phyloP scores from a whole-genome alignment of 768 basidiomycete genomes.

The Calocera cornea region DNA sequence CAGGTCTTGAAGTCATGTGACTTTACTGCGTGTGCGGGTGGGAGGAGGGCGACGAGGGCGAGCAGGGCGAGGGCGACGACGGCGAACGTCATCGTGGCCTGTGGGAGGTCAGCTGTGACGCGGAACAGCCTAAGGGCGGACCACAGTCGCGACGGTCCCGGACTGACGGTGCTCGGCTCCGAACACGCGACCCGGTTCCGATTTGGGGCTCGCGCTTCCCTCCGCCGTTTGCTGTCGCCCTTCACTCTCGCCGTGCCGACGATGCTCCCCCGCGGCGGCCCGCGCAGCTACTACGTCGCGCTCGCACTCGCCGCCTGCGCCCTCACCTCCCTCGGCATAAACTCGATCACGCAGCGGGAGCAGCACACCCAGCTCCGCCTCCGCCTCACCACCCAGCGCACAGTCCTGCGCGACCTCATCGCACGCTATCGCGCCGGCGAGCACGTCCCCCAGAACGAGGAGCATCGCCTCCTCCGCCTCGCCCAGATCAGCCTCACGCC shows the following conservation, averaged over 20 bases:
- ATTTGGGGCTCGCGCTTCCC: no score
- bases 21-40: slow-evolving; percentile 25
- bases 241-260: no score
- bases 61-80: slow-evolving; percentile 1
- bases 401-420: neutral
- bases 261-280: neutral
- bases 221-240: no score
- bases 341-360: neutral
- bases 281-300: neutral
- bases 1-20: slow-evolving; percentile 88
- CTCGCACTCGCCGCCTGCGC: neutral
- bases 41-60: slow-evolving; percentile 10
- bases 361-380: neutral
- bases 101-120: neutral
- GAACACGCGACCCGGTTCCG: no score
- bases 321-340: neutral
- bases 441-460: neutral
- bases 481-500: neutral
- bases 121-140: neutral
- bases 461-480: neutral
- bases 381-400: neutral
- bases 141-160: neutral
- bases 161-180: no score
- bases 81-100: neutral
- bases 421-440: neutral